Evolutionary conservation across 1,284 basidiomycete species (phyloP), one percentile per base, ranked within the genome.

Genomic region (Earliella scabrosa): DNA sequence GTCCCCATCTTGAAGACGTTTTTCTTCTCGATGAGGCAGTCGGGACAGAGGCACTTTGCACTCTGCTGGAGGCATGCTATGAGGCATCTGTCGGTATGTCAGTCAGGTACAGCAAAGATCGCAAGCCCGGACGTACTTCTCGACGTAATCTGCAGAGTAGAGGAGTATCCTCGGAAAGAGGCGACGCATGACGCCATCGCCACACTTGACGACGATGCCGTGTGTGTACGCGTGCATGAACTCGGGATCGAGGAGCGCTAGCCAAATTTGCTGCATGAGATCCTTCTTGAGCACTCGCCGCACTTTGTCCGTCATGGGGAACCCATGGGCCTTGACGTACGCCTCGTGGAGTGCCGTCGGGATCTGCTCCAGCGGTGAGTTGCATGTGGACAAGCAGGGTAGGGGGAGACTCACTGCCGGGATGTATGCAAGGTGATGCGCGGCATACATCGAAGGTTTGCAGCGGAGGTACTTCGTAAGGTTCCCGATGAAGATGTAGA

Each of bases 61-160:
- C 65, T 53, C 29, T 47, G 53, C 14, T 58, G 44, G 11, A 66
- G 54, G 9, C 43, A 52, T 1, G 63, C 56, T 2, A 66, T 32
- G 7, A 56, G 32, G 8, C 46, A 48, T 4, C 32, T 45, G 32
- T 10, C n/a, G n/a, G 13, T 23, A 27, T 23, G 46, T 23, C 3
- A 14, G 21, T 16, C 26, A 38, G 18, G 4, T 36, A 18, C n/a
- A 14, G 20, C 4, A 2, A 5, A 2, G 2, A 26, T 11, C 3
- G 13, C 6, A 11, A 24, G 38, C 3, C 10, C 10, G 13, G 26
- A 38, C 59, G 24, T 45, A 66, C 65, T 65, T 65, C 45, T 68
- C 66, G 4, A 64, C 60, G 65, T 76, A 78, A 54, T 78, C 76
- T 0, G 72, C 64, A 0, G 64, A 60, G 21, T 68, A 66, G 2